Evolutionary conservation across 331 rosid genomes (phyloP).

Genomic region (Prunus yedoensis): DNA sequence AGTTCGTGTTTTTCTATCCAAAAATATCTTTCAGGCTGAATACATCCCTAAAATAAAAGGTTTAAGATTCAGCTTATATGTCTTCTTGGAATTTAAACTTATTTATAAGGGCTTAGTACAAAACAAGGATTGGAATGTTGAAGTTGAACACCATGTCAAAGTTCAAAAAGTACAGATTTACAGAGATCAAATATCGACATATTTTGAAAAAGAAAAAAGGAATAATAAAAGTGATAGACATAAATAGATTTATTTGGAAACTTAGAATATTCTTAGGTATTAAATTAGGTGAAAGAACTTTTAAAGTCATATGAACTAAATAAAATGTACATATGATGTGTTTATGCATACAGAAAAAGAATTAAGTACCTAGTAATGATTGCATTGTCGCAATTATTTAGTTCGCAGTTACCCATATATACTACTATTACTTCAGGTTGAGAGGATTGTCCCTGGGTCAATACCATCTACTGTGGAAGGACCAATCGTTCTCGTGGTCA

Average conservation of each 20-base stretch:
- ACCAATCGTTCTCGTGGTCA: slow-evolving; percentile 73
- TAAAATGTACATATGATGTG: too few species aligned
- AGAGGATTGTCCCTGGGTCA: slow-evolving; percentile 82
- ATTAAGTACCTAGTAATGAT: neutral
- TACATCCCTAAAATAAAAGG: neutral
- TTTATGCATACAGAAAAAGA: neutral
- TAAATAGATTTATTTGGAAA: neutral
- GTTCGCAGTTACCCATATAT: slow-evolving; percentile 4
- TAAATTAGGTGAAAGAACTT: neutral
- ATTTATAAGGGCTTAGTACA: neutral
- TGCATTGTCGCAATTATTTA: neutral
- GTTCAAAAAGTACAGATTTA: neutral
- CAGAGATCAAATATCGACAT: neutral
- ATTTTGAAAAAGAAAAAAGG: neutral
- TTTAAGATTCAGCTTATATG: neutral
- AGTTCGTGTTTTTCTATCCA: neutral
- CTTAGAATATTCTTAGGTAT: neutral
- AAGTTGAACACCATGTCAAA: neutral
- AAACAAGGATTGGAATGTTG: neutral
- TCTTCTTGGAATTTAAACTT: neutral
- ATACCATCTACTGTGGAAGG: slow-evolving; percentile 69
- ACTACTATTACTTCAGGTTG: slow-evolving; percentile 64
- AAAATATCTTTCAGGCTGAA: neutral
- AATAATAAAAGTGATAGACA: too few species aligned
- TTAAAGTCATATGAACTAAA: neutral